Evolutionary conservation across 176 grass and related monocot genomes (phyloP).

Genomic region (Elaeis guineensis): DNA sequence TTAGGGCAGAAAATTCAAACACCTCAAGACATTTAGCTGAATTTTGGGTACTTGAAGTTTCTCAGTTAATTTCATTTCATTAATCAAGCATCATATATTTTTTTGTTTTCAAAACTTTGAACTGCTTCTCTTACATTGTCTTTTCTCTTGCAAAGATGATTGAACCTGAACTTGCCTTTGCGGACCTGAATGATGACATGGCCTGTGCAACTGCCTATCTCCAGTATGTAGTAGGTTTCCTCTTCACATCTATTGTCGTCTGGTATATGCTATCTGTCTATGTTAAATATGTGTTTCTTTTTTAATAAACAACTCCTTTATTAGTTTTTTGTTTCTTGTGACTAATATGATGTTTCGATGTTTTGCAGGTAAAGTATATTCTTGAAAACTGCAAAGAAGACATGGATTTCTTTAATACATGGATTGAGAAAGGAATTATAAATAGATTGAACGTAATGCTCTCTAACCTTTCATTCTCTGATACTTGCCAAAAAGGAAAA

Average conservation of each 20-base stretch:
- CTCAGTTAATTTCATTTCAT: conserved; percentile 12
- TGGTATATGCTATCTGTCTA: conserved; percentile 15
- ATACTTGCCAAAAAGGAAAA: conserved; percentile 6
- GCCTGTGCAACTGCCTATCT: conserved; percentile 99
- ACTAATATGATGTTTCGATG: conserved; percentile 1
- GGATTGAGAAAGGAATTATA: conserved; percentile 97
- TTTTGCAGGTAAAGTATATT: conserved; percentile 81
- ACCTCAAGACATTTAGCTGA: conserved; percentile 97
- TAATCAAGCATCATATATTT: conserved; percentile 6
- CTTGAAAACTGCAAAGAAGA: conserved; percentile 94
- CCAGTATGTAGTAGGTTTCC: conserved; percentile 99
- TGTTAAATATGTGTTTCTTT: conserved; percentile 2
- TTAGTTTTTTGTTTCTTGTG: neutral
- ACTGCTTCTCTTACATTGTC: neutral
- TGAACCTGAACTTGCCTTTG: conserved; percentile 98
- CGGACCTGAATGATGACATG: conserved; percentile 98
- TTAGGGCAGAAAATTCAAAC: conserved; percentile 99
- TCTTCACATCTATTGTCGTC: conserved; percentile 23
- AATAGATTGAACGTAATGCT: conserved; percentile 73
- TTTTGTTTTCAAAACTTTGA: conserved; percentile 17
- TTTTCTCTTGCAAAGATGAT: conserved; percentile 63
- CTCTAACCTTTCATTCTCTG: conserved; percentile 13
- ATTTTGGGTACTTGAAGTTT: conserved; percentile 79
- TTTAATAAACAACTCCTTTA: neutral
- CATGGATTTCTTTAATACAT: conserved; percentile 95